Evolutionary conservation across 331 rosid species (phyloP), one percentile per base, ranked within the genome.

Genomic region (Pyrus hybrid): DNA sequence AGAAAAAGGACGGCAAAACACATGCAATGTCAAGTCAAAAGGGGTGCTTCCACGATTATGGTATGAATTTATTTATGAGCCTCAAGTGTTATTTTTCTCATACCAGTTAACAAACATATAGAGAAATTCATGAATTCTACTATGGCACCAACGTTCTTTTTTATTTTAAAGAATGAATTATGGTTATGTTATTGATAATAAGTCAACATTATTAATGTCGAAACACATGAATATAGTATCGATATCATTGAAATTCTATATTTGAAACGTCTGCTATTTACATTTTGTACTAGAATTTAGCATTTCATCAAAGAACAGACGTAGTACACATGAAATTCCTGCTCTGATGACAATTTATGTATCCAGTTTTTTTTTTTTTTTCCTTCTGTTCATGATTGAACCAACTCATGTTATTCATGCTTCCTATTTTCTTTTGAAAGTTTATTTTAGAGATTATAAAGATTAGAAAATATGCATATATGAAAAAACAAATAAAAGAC

Each of bases 1-100:
- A 26, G 33, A 18, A 45, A 49, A 60, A 35, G 63, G 28, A 22
- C 80, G 71, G 80, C 54, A 69, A 53, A 37, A 63, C 76, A 75
- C 68, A 80, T 80, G 76, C 76, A 70, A 43, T 74, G 86, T 78
- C 83, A 78, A 26, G 83, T 74, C 13, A 32, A 58, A 64, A 79
- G 72, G 70, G 70, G 41, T 32, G 61, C 61, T 30, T 61, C 71
- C 47, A 63, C 66, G 37, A 68, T 54, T 69, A 20, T 75, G 47
- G 70, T 41, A 68, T 63, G 8, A 13, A 61, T 25, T 25, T 61
- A 61, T 61, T 57, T 32, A 62, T n/a, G 69, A 20, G 25, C 5
- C 32, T 32, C 29, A 13, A 11, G 45, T 62, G 32, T 37, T 37
- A 37, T 69, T 74, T 74, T 45, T 28, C 21, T 0, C 45, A 35